phyloP scores from a whole-genome alignment of 169 alveolate species.

The Babesia sp. region DNA sequence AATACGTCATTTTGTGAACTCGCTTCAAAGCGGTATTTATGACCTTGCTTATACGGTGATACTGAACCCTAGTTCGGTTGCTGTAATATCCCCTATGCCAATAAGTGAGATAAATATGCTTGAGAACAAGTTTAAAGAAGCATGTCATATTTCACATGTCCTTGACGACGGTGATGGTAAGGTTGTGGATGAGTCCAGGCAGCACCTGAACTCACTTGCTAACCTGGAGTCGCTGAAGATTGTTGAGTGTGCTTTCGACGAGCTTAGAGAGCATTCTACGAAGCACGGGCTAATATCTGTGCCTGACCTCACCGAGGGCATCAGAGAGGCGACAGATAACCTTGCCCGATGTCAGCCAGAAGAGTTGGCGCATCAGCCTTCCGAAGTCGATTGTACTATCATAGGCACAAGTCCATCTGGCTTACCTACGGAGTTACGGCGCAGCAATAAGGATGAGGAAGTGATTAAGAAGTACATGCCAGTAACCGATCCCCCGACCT shows the following conservation, averaged over 20 bases:
- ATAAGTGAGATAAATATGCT: slow-evolving; percentile 28
- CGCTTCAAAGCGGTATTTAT: slow-evolving; percentile 44
- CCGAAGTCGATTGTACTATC: not conserved
- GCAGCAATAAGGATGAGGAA: not conserved
- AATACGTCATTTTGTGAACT: slow-evolving; percentile 39
- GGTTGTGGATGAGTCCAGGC: not conserved
- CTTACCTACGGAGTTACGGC: not conserved
- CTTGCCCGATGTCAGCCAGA: slow-evolving; percentile 47
- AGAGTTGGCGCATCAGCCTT: slow-evolving; percentile 4
- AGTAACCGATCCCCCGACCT: not conserved
- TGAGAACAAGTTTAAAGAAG: slow-evolving; percentile 59
- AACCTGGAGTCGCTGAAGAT: slow-evolving; percentile 25
- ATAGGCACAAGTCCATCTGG: not conserved
- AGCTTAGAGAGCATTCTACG: slow-evolving; percentile 57
- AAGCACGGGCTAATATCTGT: slow-evolving; percentile 48
- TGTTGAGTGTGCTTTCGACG: slow-evolving; percentile 60
- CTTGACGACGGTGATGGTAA: slow-evolving; percentile 9
- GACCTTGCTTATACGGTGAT: slow-evolving; percentile 41
- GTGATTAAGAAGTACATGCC: slow-evolving; percentile 13
- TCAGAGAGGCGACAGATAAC: slow-evolving; percentile 32
- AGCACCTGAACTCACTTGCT: slow-evolving; percentile 14
- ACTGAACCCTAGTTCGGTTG: slow-evolving; percentile 34
- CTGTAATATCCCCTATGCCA: slow-evolving; percentile 11
- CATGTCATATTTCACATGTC: slow-evolving; percentile 3
- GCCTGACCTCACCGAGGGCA: slow-evolving; percentile 48